Evolutionary conservation across 441 rosid species (phyloP).

Genomic region (Bocquillonia castaneifolia): DNA sequence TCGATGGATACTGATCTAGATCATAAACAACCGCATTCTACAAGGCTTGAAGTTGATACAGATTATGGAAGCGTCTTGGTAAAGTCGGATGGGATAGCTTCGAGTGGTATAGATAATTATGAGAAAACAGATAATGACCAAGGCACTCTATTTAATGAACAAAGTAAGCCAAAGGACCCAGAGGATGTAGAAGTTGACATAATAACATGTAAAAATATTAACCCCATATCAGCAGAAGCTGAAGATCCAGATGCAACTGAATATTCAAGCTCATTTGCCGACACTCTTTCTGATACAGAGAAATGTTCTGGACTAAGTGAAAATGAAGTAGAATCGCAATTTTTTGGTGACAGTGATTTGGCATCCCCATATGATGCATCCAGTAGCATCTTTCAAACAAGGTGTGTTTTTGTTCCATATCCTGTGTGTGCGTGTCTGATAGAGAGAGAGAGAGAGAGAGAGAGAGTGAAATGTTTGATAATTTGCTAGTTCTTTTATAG

Average conservation of each 20-base stretch:
- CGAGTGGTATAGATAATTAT: conserved; percentile 26
- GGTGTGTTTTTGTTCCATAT: conserved; percentile 39
- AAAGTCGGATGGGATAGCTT: conserved; percentile 28
- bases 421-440: neutral
- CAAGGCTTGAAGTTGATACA: conserved; percentile 28
- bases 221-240: conserved; percentile 24
- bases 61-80: conserved; percentile 30
- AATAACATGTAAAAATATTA: conserved; percentile 31
- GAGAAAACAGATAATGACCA: conserved; percentile 25
- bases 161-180: conserved; percentile 26
- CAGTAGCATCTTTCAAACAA: conserved; percentile 45
- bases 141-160: conserved; percentile 23
- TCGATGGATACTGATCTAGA: conserved; percentile 41
- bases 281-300: conserved; percentile 51
- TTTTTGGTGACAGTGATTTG: conserved; percentile 49
- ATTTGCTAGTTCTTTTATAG: neutral
- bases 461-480: neutral
- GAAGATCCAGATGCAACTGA: conserved; percentile 88
- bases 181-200: conserved; percentile 61
- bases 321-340: conserved; percentile 78
- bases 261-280: conserved; percentile 83
- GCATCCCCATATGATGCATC: conserved; percentile 53
- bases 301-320: conserved; percentile 50
- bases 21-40: conserved; percentile 17
- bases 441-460: neutral